Evolutionary conservation across 768 basidiomycete species (phyloP), one percentile per base, ranked within the genome.

Genomic region (Trametes gibbosa): DNA sequence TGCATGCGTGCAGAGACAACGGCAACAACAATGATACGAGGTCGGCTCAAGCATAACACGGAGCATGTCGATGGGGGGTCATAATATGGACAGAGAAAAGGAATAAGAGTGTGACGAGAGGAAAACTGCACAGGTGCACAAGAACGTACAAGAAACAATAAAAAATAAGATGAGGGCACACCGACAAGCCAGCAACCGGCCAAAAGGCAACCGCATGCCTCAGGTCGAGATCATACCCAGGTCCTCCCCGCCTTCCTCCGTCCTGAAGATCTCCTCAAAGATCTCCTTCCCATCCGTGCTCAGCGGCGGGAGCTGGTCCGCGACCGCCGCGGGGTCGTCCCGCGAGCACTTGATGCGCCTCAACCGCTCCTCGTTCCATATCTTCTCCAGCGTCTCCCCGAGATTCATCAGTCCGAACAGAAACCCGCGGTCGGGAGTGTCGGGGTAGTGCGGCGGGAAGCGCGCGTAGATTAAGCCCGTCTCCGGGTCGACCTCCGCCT

Each of bases 351-450:
- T 88, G 63, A 85, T 83, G 64, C 88, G 78, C 57, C 83, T 78
- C 63, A 86, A 78, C 54, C 88, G 84, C 74, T 96, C 94, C 60
- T 88, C 84, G 59, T 91, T 87, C 90, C 93, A 98, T 41, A 96
- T 91, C 50, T 79, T 81, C 70, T 90, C 89, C 65, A 99, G 74
- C 34, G 89, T 79, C 64, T 81, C 81, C 12, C 89, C 81, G 29
- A 98, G 73, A 69, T 81, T 93, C 77, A 87, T 88, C 72, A 99
- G 73, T 3, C 97, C 97, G 69, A 90, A 91, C 29, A 98, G 73
- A 74, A 98, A 98, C 6, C 97, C 97, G 50, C 92, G 85, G 73
- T 99, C 97, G 21, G 97, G 91, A 70, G 89, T 82, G 42, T 89
- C 85, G 1, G 89, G 86, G 63, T 92, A 90, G 69, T 92, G 94